Evolutionary conservation across 495 filamentous ascomycete species (phyloP), one percentile per base, ranked within the genome.

Genomic region (Cercophora samala): DNA sequence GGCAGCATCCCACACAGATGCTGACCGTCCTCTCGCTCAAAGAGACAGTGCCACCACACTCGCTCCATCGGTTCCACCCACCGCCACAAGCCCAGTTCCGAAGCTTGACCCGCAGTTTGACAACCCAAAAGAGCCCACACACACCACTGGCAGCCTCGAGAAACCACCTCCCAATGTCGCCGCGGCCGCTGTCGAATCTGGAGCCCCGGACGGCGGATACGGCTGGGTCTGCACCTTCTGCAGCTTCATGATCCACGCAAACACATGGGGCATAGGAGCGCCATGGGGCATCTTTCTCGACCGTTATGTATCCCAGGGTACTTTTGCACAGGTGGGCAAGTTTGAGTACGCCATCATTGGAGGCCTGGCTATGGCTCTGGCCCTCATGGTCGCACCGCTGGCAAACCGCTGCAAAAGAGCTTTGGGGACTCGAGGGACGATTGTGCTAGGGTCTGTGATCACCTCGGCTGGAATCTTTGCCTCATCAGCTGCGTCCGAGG

Each of bases 331-430:
- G 8, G 86, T 87, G 24, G 85, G 82, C 11, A 74, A 81, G 4
- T 79, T 89, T 5, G 77, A 84, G 21, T 91, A 86, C 62, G 89
- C 89, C 52, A 88, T 90, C 64, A 84, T 89, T 6, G 89, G 89
- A n/a, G 88, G 88, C n/a, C 76, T 90, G 6, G 86, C 84, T 32
- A 83, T 90, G 53, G 85, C 85, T 11, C 81, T 84, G 67, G 82
- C 86, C 15, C 79, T 90, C 51, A 67, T 88, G 18, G 77, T 88
- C 19, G 83, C 87, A 1, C 88, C 88, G 0, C 23, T 87, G 19
- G 86, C 84, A n/a, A 89, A 86, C 1, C 74, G 79, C n/a, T 69
- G 82, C 46, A 81, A 81, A 37, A 80, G 82, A 25, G 69, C 67
- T 0, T 81, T 72, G 51, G 84, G 88, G 0, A 88, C 81, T 5